These are phyloP conservation scores for Hypoxylon sp. DNA, from an alignment of 2,329 filamentous ascomycete genomes.

Conservation along the genomic window DNA sequence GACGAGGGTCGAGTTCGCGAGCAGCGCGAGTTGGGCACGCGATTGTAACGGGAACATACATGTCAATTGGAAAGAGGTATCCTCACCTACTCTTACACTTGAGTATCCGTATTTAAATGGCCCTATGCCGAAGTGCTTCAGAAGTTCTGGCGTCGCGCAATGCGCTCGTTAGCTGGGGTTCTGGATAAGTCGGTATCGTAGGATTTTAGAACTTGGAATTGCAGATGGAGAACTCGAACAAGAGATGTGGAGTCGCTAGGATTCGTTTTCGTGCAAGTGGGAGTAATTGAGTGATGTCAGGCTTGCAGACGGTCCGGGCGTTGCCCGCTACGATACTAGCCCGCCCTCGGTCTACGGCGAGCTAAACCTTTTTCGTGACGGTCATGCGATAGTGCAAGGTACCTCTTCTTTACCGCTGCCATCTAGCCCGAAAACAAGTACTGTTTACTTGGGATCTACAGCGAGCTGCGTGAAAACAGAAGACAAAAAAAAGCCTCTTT, in stretches of 20 bases:
- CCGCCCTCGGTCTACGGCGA: slow-evolving; percentile 22
- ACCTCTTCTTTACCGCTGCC: slow-evolving; percentile 17
- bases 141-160: slow-evolving; percentile 21
- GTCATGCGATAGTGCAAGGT: slow-evolving; percentile 31
- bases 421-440: slow-evolving; percentile 21
- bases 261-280: slow-evolving; percentile 42
- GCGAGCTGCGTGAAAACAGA: slow-evolving; percentile 2
- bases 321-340: slow-evolving; percentile 27
- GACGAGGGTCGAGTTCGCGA: slow-evolving; percentile 35
- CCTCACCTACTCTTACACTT: slow-evolving; percentile 30
- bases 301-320: slow-evolving; percentile 38
- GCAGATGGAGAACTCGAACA: slow-evolving; percentile 35
- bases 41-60: slow-evolving; percentile 5
- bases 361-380: slow-evolving; percentile 35
- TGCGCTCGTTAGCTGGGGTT: slow-evolving; percentile 15
- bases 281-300: slow-evolving; percentile 42
- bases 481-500: slow-evolving; percentile 30
- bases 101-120: background rate
- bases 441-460: slow-evolving; percentile 18
- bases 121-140: slow-evolving; percentile 14
- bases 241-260: slow-evolving; percentile 39
- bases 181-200: slow-evolving; percentile 30
- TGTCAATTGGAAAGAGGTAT: slow-evolving; percentile 21
- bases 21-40: slow-evolving; percentile 34
- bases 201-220: slow-evolving; percentile 43